Percentiles rank a stretch among this genome's conserved stretches.
phyloP scores from a whole-genome alignment of 257 asterid species.

The Nicotiana undulata region DNA sequence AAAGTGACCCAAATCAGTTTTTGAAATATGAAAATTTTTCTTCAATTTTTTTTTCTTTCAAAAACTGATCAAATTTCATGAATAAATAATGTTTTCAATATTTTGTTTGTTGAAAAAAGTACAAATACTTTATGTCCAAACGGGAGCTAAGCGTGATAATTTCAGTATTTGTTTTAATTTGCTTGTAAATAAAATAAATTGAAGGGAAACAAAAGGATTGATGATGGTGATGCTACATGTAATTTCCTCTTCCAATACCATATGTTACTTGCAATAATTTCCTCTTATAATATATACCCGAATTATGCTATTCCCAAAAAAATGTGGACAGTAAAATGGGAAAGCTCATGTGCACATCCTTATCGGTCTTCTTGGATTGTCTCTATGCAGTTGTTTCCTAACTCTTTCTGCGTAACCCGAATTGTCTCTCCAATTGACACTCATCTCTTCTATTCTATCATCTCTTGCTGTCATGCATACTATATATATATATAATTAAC shows the following conservation, averaged over 20 bases:
- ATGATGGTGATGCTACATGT: not conserved
- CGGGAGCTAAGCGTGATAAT: too few relatives aligned
- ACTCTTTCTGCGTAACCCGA: not conserved
- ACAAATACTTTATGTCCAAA: too few relatives aligned
- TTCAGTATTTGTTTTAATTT: too few relatives aligned
- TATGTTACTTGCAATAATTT: not conserved
- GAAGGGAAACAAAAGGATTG: not conserved
- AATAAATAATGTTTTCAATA: too few relatives aligned
- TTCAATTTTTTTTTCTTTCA: too few relatives aligned
- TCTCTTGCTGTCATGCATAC: not conserved
- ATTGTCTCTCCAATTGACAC: not conserved
- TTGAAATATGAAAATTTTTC: too few relatives aligned
- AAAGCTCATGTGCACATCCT: constrained; percentile 27
- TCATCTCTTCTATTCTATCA: not conserved
- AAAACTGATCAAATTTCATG: too few relatives aligned
- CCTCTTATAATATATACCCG: not conserved
- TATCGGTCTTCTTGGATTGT: constrained; percentile 23
- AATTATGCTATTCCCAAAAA: not conserved
- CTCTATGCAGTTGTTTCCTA: constrained; percentile 14
- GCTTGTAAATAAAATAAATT: not conserved
- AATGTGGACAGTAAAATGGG: not conserved
- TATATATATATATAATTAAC: too few relatives aligned
- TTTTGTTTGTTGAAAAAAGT: too few relatives aligned
- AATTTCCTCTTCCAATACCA: not conserved
- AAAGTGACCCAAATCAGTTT: too few relatives aligned